These are phyloP conservation scores for Stachybotrys echinatus DNA, from an alignment of 2,329 filamentous ascomycete genomes.

Conservation along the genomic window DNA sequence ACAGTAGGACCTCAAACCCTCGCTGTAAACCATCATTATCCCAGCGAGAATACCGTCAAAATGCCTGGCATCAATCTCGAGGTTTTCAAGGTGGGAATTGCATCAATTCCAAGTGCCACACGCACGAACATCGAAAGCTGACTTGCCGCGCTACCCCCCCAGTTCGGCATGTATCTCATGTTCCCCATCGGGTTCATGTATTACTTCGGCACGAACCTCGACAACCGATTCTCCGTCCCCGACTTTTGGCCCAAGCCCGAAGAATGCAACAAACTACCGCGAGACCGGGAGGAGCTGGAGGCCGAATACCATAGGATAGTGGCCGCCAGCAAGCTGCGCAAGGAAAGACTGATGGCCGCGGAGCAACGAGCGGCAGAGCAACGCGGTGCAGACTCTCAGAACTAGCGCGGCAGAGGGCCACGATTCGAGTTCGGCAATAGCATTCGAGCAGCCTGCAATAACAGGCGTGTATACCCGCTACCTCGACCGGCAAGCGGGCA, in stretches of 20 bases:
- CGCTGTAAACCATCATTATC: no score
- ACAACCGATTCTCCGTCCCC: conserved; percentile 80
- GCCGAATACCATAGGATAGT: conserved; percentile 72
- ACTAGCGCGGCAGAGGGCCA: conserved; percentile 18
- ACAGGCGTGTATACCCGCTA: not conserved
- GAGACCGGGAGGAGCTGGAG: conserved; percentile 76
- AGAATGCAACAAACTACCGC: conserved; percentile 70
- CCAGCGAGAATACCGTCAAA: conserved; percentile 7
- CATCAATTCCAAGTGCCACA: not conserved
- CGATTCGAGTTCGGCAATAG: conserved; percentile 9
- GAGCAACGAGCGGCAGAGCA: conserved; percentile 14
- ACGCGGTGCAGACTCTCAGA: conserved; percentile 14
- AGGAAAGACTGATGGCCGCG: conserved; percentile 45
- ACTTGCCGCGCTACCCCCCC: not conserved
- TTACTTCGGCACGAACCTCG: conserved; percentile 98
- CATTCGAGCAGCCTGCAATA: not conserved
- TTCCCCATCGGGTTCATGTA: conserved; percentile 99
- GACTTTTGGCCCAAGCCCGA: conserved; percentile 90
- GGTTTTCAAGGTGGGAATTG: conserved; percentile 72
- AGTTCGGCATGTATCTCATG: conserved; percentile 99
- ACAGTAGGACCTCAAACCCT: no score
- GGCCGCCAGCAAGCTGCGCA: conserved; percentile 63
- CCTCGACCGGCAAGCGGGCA: not conserved
- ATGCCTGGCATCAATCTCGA: conserved; percentile 87
- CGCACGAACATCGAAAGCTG: not conserved